Evolutionary conservation across 2,329 filamentous ascomycete genomes (phyloP).

Genomic region (Chaetomiaceae sp.): DNA sequence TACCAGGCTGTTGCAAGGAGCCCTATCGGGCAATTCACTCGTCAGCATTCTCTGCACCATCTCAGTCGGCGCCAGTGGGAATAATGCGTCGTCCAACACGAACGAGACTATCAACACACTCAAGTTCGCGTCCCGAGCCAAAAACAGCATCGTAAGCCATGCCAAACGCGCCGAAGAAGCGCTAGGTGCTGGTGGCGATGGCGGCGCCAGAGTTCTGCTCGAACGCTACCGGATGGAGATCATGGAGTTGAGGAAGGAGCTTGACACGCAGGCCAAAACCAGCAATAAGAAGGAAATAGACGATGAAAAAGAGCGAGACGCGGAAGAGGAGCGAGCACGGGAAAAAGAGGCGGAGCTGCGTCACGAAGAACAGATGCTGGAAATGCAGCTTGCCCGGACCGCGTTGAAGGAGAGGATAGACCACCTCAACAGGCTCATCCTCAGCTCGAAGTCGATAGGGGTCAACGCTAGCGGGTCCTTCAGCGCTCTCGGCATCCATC

Average conservation of each 20-base stretch:
- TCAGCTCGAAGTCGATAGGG: slow-evolving; percentile 92
- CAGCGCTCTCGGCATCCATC: slow-evolving; percentile 62
- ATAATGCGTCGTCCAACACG: slow-evolving; percentile 67
- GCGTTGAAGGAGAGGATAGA: slow-evolving; percentile 96
- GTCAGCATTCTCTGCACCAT: slow-evolving; percentile 98
- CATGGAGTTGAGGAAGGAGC: slow-evolving; percentile 69
- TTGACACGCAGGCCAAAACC: slow-evolving; percentile 75
- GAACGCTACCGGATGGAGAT: slow-evolving; percentile 96
- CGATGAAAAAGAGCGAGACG: slow-evolving; percentile 58
- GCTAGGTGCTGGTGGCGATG: slow-evolving; percentile 72
- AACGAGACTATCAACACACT: slow-evolving; percentile 91
- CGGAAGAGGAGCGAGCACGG: slow-evolving; percentile 66
- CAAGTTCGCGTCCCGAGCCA: slow-evolving; percentile 93
- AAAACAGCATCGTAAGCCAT: slow-evolving; percentile 97
- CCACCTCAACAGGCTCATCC: slow-evolving; percentile 88
- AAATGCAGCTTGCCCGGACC: slow-evolving; percentile 95
- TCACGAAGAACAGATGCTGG: slow-evolving; percentile 95
- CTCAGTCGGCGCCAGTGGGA: slow-evolving; percentile 75
- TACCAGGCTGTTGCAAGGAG: slow-evolving; percentile 85
- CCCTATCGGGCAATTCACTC: slow-evolving; percentile 85
- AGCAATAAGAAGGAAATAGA: slow-evolving; percentile 60
- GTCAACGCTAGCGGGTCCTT: slow-evolving; percentile 77
- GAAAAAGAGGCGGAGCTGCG: slow-evolving; percentile 78
- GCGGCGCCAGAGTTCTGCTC: slow-evolving; percentile 77
- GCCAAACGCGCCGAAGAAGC: slow-evolving; percentile 94